phyloP scores from a whole-genome alignment of 2,329 filamentous ascomycete species.

The Scedosporium aurantiacum region DNA sequence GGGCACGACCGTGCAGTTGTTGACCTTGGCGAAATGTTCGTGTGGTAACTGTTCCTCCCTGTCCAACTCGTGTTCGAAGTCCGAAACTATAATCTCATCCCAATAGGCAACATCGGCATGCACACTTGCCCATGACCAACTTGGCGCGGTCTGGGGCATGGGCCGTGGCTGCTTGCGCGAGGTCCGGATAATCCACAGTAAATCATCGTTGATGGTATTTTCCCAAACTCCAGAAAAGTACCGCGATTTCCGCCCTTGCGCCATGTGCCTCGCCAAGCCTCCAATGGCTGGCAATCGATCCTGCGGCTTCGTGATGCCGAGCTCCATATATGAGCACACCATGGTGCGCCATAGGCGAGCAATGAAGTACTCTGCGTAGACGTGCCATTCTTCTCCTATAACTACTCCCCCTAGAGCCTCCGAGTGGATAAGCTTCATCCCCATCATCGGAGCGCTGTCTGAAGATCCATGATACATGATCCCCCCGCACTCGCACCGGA shows the following conservation, averaged over 20 bases:
- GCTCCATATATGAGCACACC: conserved; percentile 5
- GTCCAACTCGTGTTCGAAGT: background rate
- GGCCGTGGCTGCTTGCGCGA: background rate
- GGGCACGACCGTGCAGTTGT: background rate
- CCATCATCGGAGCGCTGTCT: background rate
- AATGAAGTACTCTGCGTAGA: conserved; percentile 4
- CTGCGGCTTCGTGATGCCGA: conserved; percentile 3
- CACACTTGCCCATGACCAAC: conserved; percentile 11
- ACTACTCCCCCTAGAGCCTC: background rate
- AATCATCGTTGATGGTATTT: conserved; percentile 9
- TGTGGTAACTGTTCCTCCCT: background rate
- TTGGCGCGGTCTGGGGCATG: background rate
- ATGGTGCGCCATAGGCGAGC: conserved; percentile 9
- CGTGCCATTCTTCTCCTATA: background rate
- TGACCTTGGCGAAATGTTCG: background rate
- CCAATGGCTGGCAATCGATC: conserved; percentile 9
- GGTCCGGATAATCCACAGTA: conserved; percentile 7
- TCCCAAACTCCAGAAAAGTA: conserved; percentile 10
- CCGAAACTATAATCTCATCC: conserved; percentile 6
- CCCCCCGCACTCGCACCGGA: conserved; percentile 2
- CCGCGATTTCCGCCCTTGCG: background rate
- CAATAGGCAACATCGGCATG: conserved; percentile 1
- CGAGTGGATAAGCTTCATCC: background rate
- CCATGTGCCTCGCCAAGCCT: conserved; percentile 9
- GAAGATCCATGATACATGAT: conserved; percentile 2